These are phyloP conservation scores for Setaria italica DNA, from an alignment of 202 grass and related monocot genomes.

Conservation along the genomic window DNA sequence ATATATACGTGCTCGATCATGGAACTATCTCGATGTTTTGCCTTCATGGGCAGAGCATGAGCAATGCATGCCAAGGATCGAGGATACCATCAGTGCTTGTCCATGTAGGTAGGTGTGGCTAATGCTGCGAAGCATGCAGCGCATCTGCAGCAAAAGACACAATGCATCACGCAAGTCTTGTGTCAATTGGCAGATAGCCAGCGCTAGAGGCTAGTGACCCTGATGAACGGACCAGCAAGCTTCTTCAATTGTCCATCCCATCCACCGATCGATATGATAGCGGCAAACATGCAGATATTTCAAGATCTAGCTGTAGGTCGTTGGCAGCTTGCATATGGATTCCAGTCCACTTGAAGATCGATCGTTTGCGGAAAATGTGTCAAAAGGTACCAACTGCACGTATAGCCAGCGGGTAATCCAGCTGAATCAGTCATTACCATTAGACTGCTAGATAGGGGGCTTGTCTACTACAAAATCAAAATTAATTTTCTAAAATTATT, in stretches of 20 bases:
- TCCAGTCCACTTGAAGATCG: background rate
- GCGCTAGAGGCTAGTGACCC: no score
- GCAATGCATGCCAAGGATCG: background rate
- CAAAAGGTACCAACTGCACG: no score
- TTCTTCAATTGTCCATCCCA: no score
- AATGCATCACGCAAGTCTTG: background rate
- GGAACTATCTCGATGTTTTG: constrained; percentile 3
- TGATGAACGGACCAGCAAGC: no score
- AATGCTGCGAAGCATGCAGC: constrained; percentile 9
- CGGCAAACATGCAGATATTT: background rate
- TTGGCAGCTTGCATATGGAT: background rate
- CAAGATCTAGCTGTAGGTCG: background rate
- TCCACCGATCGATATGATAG: no score
- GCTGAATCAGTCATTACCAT: no score
- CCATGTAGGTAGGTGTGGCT: background rate
- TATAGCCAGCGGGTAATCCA: no score
- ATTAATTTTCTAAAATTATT: no score
- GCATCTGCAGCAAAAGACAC: constrained; percentile 26
- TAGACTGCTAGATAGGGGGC: no score
- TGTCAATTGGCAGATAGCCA: background rate
- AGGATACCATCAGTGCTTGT: background rate
- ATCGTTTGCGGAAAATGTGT: no score
- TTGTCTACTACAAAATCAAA: no score
- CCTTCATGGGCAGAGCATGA: constrained; percentile 13
- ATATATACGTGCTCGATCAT: background rate